Evolutionary conservation across 2,329 filamentous ascomycete genomes (phyloP).

Genomic region (Cryphonectria nitschkei): DNA sequence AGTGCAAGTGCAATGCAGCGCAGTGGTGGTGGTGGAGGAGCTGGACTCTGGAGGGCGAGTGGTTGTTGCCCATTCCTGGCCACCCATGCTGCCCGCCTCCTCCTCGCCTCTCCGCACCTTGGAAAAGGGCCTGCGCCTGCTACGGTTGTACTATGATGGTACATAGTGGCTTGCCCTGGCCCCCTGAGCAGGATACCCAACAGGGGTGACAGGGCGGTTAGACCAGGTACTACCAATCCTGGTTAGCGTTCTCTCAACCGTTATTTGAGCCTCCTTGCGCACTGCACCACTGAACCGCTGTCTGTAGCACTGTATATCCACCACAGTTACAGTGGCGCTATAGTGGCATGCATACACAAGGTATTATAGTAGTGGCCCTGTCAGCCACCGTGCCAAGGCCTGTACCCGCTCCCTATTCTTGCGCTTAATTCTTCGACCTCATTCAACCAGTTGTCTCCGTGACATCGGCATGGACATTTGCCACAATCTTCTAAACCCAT

Average conservation of each 20-base stretch:
- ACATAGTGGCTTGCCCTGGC: background rate
- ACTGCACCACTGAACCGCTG: background rate
- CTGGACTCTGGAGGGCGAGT: too few relatives aligned
- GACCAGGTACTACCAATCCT: background rate
- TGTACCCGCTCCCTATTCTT: constrained; percentile 12
- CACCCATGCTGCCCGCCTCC: too few relatives aligned
- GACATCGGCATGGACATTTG: background rate
- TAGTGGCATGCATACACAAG: background rate
- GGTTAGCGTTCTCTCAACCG: background rate
- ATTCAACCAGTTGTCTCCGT: constrained; percentile 6
- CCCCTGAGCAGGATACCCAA: background rate
- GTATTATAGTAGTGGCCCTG: background rate
- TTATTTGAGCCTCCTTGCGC: constrained; percentile 8
- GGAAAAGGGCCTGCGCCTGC: background rate
- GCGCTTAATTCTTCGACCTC: constrained; percentile 9
- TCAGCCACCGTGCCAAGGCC: constrained; percentile 10
- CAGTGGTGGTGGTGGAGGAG: background rate
- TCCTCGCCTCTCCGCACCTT: background rate
- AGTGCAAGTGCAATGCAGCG: background rate
- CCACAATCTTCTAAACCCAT: background rate
- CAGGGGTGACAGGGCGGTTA: background rate
- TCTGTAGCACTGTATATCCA: background rate
- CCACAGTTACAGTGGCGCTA: background rate
- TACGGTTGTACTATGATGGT: background rate
- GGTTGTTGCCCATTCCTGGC: background rate